These are phyloP conservation scores for Biscogniauxia sp. DNA, from an alignment of 2,329 filamentous ascomycete species.

Conservation along the genomic window DNA sequence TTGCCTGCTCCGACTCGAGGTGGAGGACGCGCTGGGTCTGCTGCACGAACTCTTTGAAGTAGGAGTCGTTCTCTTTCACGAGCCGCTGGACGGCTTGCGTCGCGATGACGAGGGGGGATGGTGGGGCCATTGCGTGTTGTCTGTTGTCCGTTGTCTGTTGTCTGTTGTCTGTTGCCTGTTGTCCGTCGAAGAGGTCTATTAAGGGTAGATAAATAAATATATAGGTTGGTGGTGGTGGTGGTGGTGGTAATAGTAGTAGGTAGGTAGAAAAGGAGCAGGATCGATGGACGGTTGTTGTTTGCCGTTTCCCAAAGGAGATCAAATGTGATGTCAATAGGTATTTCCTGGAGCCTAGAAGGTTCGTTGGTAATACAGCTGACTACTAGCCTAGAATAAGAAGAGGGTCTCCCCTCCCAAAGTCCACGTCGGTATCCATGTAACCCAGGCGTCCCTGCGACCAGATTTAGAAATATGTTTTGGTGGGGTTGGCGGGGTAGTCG, in stretches of 20 bases:
- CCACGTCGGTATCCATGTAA: too few relatives aligned
- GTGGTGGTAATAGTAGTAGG: neutral
- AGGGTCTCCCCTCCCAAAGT: too few relatives aligned
- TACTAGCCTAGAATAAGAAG: constrained; percentile 1
- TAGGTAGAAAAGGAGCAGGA: too few relatives aligned
- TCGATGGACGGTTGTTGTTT: too few relatives aligned
- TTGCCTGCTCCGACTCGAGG: constrained; percentile 56
- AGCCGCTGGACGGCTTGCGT: constrained; percentile 78
- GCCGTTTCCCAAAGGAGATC: too few relatives aligned
- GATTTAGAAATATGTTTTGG: constrained; percentile 31
- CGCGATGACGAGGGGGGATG: constrained; percentile 73
- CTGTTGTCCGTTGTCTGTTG: neutral
- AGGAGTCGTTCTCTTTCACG: constrained; percentile 87
- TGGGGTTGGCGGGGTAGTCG: constrained; percentile 33
- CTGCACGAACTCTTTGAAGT: constrained; percentile 78
- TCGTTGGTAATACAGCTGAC: constrained; percentile 16
- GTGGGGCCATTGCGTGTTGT: constrained; percentile 64
- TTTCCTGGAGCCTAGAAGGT: neutral
- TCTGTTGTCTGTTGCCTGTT: too few relatives aligned
- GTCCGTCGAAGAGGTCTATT: neutral
- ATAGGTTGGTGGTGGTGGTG: neutral
- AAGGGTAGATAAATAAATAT: neutral
- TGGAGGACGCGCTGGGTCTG: constrained; percentile 71
- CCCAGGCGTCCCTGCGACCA: constrained; percentile 3
- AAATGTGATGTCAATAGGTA: neutral